These are phyloP conservation scores for Allium fistulosum DNA, from an alignment of 106 monocot genomes.

Conservation along the genomic window DNA sequence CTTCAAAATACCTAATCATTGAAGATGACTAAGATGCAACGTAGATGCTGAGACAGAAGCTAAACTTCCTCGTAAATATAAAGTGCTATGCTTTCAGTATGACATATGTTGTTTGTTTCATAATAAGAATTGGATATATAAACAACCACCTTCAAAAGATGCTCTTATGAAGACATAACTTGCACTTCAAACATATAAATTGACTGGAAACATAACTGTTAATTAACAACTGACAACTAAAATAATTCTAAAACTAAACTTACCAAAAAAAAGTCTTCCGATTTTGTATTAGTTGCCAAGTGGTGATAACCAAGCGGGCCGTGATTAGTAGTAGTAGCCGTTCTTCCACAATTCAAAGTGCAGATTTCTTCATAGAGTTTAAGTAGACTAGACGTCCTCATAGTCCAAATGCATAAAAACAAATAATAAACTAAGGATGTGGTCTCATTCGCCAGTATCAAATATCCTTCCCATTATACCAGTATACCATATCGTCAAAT, in stretches of 20 bases:
- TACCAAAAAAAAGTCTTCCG: neutral
- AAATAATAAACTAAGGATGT: constrained; percentile 1
- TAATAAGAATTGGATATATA: neutral
- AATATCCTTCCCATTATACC: constrained; percentile 2
- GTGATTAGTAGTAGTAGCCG: neutral
- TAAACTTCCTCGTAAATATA: neutral
- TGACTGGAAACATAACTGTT: neutral
- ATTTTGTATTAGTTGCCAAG: constrained; percentile 4
- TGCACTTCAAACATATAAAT: constrained; percentile 4
- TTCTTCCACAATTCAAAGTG: constrained; percentile 1
- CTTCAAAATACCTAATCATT: neutral
- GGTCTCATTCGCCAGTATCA: neutral
- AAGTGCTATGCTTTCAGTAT: neutral
- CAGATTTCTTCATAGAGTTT: neutral
- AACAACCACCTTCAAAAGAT: neutral
- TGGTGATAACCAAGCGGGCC: neutral
- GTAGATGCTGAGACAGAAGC: no score
- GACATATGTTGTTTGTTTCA: neutral
- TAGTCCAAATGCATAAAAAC: neutral
- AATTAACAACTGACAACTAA: neutral
- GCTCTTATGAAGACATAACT: neutral
- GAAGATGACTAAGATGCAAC: neutral
- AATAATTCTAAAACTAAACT: neutral
- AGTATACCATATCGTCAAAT: neutral
- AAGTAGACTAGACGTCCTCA: neutral